Base-by-base conservation (phyloP, 768 basidiomycete species). In the Roridomyces roridus region DNA sequence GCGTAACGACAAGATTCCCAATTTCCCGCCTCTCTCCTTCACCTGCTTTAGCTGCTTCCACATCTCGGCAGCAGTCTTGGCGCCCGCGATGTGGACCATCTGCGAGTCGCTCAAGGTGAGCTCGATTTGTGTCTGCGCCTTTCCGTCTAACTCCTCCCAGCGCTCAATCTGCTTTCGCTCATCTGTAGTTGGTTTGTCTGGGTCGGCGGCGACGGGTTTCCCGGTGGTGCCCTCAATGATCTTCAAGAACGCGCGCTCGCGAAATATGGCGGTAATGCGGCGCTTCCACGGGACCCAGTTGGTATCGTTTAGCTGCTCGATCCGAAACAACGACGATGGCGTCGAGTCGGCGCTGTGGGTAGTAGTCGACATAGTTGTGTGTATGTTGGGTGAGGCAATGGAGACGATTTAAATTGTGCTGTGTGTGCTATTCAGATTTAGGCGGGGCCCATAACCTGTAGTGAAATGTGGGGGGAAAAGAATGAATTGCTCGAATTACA, bases 61-160 rank as follows among this genome's bases (percentile, higher is more conserved):
- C 55, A 56, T 56, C 29, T 56, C 46, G 29, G 40, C 40, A 34
- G 46, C 55, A 15, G 46, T 49, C 46, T 48, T 50, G 40, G 52
- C 52, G 12, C 52, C 52, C 35, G 37, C 45, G 26, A 54, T 54
- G 21, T 54, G 52, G 8, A 54, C 44, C 44, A 54, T 54, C 44
- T 54, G 44, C 28, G 52, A 37, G 37, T 46, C 52, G 26, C 44
- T 40, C 45, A 54, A 46, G 44, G 52, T 54, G 36, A 54, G 52
- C 36, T 45, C 36, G 26, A 54, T 54, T 8, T 54, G 52, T 9
- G 35, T 54, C 35, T 40, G 44, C 36, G 35, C 42, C 15, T 52
- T 52, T 23, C 29, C 51, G 41, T 51, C 51, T 35, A 44, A 44
- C 29, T 46, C 36, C 44, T 26, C 28, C 44, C 44, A 54, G 9